Percentiles rank a stretch among this genome's conserved stretches.
These are phyloP conservation scores for Blastobotrys parvus DNA, from an alignment of 805 yeast genomes.

Conservation along the genomic window DNA sequence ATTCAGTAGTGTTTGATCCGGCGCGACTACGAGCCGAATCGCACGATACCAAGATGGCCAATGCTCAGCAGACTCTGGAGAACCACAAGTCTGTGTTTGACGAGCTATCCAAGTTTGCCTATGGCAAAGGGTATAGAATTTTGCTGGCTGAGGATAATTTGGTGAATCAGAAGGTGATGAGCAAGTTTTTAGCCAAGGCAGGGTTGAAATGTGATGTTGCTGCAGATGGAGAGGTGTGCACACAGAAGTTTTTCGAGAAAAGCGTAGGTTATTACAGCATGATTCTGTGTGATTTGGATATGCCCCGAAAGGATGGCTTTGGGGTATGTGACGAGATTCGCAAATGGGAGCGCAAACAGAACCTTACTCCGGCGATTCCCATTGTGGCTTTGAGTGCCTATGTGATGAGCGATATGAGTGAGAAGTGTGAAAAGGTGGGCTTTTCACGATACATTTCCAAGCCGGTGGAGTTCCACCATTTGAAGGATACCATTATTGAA, in stretches of 20 bases:
- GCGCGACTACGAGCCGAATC: constrained; percentile 14
- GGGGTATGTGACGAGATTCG: constrained; percentile 27
- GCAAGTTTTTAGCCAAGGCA: constrained; percentile 26
- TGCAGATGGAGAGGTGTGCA: constrained; percentile 27
- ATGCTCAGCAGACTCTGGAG: constrained; percentile 15
- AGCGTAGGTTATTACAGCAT: constrained; percentile 20
- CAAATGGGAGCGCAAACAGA: constrained; percentile 22
- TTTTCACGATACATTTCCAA: constrained; percentile 26
- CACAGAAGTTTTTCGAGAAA: constrained; percentile 16
- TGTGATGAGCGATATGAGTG: constrained; percentile 28
- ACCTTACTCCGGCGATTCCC: constrained; percentile 16
- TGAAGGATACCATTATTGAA: constrained; percentile 19
- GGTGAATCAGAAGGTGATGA: constrained; percentile 85
- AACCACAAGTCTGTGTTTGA: constrained; percentile 17
- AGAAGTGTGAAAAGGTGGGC: constrained; percentile 23
- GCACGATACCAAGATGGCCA: constrained; percentile 18
- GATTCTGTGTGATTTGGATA: constrained; percentile 27
- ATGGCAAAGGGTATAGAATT: constrained; percentile 28
- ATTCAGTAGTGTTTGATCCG: constrained; percentile 21
- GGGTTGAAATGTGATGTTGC: constrained; percentile 26
- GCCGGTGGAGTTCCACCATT: constrained; percentile 24
- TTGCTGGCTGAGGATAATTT: constrained; percentile 86
- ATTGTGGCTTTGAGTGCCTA: constrained; percentile 30
- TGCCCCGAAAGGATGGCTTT: constrained; percentile 31
- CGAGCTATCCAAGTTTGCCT: constrained; percentile 15